Percentiles rank a stretch among this genome's conserved stretches.
These are phyloP conservation scores for Umbilicus rupestris DNA, from an alignment of 164 flowering plant genomes.

Conservation along the genomic window DNA sequence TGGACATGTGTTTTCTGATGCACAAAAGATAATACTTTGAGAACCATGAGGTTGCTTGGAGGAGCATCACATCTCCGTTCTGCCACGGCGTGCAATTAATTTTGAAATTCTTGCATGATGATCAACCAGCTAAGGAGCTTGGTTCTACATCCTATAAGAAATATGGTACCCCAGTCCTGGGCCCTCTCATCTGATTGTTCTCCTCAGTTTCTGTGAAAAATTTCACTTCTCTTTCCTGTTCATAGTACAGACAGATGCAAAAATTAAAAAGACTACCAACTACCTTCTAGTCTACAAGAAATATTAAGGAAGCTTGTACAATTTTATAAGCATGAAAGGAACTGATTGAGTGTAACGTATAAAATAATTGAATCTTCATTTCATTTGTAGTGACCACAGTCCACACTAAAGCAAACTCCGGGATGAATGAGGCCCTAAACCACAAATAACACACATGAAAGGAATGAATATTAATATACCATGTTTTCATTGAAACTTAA, in stretches of 20 bases:
- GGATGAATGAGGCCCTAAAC: neutral
- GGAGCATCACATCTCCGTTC: neutral
- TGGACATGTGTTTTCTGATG: neutral
- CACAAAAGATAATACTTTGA: neutral
- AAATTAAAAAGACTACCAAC: too few species aligned
- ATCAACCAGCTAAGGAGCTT: constrained; percentile 15
- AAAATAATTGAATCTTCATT: too few species aligned
- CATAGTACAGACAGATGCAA: neutral
- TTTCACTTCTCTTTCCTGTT: constrained; percentile 94
- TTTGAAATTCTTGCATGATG: neutral
- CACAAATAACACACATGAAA: neutral
- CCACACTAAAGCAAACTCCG: neutral
- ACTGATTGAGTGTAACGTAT: too few species aligned
- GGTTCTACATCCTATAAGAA: constrained; percentile 42
- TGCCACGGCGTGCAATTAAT: neutral
- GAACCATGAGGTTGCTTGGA: neutral
- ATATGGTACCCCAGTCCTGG: constrained; percentile 93
- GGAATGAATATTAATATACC: constrained; percentile 18
- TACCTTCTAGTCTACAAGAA: too few species aligned
- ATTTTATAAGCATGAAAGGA: too few species aligned
- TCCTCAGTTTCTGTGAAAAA: constrained; percentile 98
- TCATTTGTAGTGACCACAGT: neutral
- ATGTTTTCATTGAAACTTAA: constrained; percentile 84
- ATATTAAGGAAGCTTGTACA: too few species aligned
- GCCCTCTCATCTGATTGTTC: constrained; percentile 99